Percentiles rank a stretch among this genome's conserved stretches.
Evolutionary conservation across 2,329 filamentous ascomycete species (phyloP).

Genomic region (Fusarium longipes): DNA sequence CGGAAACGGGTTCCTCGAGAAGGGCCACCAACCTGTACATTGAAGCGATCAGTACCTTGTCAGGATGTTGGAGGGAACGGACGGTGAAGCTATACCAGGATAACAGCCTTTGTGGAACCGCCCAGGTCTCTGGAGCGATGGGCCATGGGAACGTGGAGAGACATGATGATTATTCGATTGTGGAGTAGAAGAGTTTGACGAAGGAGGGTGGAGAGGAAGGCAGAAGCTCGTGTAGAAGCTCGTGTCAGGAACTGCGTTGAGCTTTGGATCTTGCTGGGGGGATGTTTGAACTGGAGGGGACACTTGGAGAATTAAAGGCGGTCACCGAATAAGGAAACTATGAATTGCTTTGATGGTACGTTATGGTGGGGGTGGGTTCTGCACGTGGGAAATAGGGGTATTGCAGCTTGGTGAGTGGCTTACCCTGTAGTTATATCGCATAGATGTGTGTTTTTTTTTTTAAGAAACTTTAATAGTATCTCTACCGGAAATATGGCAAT

Average conservation of each 20-base stretch:
- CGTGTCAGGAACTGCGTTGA: slow-evolving; percentile 22
- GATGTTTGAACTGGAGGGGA: slow-evolving; percentile 31
- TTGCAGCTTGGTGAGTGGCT: slow-evolving; percentile 11
- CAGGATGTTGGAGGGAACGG: slow-evolving; percentile 4
- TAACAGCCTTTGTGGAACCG: slow-evolving; percentile 89
- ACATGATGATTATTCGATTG: slow-evolving; percentile 55
- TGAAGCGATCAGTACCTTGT: slow-evolving; percentile 44
- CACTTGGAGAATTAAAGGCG: slow-evolving; percentile 41
- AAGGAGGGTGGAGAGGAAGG: background rate
- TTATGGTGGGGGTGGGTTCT: slow-evolving; percentile 28
- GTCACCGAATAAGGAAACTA: slow-evolving; percentile 39
- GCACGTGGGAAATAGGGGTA: slow-evolving; percentile 37
- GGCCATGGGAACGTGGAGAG: slow-evolving; percentile 67
- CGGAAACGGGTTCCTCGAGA: slow-evolving; percentile 96
- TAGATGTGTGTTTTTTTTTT: background rate
- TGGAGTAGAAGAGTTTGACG: background rate
- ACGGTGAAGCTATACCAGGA: slow-evolving; percentile 72
- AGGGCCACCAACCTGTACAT: slow-evolving; percentile 84
- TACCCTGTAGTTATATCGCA: slow-evolving; percentile 26
- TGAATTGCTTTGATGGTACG: slow-evolving; percentile 6
- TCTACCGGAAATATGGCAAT: background rate
- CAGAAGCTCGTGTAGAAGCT: slow-evolving; percentile 21
- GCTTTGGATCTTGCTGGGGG: slow-evolving; percentile 21
- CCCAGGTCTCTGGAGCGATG: slow-evolving; percentile 62
- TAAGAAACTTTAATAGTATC: background rate